Conservation (phyloP, 139 green algal species). For the Chlorella vulgaris region DNA sequence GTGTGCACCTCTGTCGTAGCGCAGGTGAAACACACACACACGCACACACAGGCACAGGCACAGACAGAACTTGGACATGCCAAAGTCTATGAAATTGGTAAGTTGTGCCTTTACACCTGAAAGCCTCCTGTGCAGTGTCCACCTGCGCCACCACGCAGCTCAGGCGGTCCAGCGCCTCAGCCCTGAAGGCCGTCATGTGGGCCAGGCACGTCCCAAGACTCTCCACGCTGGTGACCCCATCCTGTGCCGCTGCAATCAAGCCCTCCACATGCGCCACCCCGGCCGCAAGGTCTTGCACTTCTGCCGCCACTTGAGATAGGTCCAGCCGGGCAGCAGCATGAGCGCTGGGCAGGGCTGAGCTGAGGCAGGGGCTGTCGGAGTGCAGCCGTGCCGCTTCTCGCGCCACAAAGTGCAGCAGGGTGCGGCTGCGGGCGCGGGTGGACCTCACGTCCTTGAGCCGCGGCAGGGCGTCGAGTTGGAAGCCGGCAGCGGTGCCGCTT, state of each 20-base stretch:
- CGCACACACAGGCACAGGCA: not conserved
- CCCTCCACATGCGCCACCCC: slow-evolving; percentile 21
- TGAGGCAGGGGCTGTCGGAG: slow-evolving; percentile 35
- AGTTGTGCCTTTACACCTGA: slow-evolving; percentile 6
- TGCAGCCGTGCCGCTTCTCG: slow-evolving; percentile 45
- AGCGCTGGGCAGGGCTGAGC: slow-evolving; percentile 39
- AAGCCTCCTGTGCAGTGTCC: not conserved
- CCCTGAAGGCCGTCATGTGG: slow-evolving; percentile 25
- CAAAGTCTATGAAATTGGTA: too few species aligned
- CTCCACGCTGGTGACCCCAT: not conserved
- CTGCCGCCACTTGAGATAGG: slow-evolving; percentile 7
- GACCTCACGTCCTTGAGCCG: slow-evolving; percentile 61
- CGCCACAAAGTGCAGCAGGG: slow-evolving; percentile 70
- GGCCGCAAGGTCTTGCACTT: slow-evolving; percentile 44
- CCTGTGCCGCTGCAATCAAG: not conserved
- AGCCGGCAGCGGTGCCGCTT: slow-evolving; percentile 44
- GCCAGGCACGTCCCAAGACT: not conserved
- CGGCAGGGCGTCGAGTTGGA: slow-evolving; percentile 52
- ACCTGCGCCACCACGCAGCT: not conserved
- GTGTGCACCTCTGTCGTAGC: too few species aligned
- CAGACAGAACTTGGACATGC: too few species aligned
- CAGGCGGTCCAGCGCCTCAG: not conserved
- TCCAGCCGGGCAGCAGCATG: slow-evolving; percentile 40
- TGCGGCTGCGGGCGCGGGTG: slow-evolving; percentile 44
- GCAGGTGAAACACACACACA: too few species aligned